Percentiles rank a stretch among this genome's conserved stretches.
phyloP scores from a whole-genome alignment of 352 stramenopile species.

The Pythium vanterpoolii region DNA sequence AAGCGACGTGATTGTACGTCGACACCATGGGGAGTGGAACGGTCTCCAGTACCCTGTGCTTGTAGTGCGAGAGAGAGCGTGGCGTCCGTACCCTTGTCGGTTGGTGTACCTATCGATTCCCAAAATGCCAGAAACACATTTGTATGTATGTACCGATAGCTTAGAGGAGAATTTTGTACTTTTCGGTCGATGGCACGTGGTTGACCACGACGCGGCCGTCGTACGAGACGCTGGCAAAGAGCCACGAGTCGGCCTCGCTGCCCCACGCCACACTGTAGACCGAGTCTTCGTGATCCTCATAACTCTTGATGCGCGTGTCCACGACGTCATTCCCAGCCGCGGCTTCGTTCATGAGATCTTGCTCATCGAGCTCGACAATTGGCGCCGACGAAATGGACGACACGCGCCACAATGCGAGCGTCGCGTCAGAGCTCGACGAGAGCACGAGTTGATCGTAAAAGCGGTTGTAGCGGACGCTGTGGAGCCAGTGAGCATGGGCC shows the following conservation, averaged over 20 bases:
- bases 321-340: conserved; percentile 51
- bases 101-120: too few species aligned
- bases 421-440: conserved; percentile 90
- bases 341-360: conserved; percentile 64
- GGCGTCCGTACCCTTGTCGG: too few species aligned
- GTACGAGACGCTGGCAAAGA: conserved; percentile 94
- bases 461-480: conserved; percentile 93
- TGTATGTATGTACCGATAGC: too few species aligned
- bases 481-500: conserved; percentile 94
- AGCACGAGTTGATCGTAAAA: conserved; percentile 98
- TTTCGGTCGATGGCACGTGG: conserved; percentile 97
- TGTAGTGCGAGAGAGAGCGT: too few species aligned
- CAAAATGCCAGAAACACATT: too few species aligned
- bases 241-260: conserved; percentile 93
- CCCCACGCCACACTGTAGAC: conserved; percentile 94
- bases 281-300: conserved; percentile 95
- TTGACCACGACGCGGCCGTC: conserved; percentile 94
- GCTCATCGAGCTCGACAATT: conserved; percentile 91
- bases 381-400: conserved; percentile 96
- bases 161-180: conserved; percentile 99
- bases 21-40: neutral
- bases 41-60: neutral
- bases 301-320: conserved; percentile 77
- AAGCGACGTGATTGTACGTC: neutral
- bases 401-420: conserved; percentile 95